Evolutionary conservation across 1,284 basidiomycete genomes (phyloP).

Genomic region (Ustilago esculenta): DNA sequence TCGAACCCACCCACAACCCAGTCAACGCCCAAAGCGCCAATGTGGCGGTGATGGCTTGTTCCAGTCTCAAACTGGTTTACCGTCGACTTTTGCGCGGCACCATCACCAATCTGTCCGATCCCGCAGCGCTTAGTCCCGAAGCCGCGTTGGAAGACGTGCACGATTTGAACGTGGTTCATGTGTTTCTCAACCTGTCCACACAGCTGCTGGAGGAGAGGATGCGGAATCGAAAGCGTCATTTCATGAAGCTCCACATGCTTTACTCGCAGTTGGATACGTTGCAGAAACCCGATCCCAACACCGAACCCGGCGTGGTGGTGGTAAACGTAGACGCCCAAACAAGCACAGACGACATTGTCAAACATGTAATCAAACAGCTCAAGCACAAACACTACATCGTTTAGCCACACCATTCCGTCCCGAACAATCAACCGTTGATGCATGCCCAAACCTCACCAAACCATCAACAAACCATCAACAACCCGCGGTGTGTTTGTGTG

Average conservation of each 20-base stretch:
- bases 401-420: no score
- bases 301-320: slow-evolving; percentile 19
- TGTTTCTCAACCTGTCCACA: slow-evolving; percentile 79
- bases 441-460: no score
- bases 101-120: slow-evolving; percentile 67
- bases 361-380: background rate
- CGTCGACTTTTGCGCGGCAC: slow-evolving; percentile 77
- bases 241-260: slow-evolving; percentile 88
- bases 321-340: slow-evolving; percentile 10
- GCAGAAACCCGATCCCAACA: slow-evolving; percentile 73
- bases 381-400: no score
- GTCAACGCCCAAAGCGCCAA: no score
- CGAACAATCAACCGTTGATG: no score
- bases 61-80: slow-evolving; percentile 83
- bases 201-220: slow-evolving; percentile 78
- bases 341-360: slow-evolving; percentile 14
- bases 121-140: slow-evolving; percentile 20
- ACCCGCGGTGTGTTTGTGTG: no score
- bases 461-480: no score
- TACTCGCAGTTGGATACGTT: slow-evolving; percentile 83
- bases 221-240: slow-evolving; percentile 78
- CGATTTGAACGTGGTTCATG: slow-evolving; percentile 74
- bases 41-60: slow-evolving; percentile 78
- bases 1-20: no score
- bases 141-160: background rate